Evolutionary conservation across 805 yeast genomes (phyloP), one percentile per base, ranked within the genome.

Genomic region (Kuraishia hungarica): DNA sequence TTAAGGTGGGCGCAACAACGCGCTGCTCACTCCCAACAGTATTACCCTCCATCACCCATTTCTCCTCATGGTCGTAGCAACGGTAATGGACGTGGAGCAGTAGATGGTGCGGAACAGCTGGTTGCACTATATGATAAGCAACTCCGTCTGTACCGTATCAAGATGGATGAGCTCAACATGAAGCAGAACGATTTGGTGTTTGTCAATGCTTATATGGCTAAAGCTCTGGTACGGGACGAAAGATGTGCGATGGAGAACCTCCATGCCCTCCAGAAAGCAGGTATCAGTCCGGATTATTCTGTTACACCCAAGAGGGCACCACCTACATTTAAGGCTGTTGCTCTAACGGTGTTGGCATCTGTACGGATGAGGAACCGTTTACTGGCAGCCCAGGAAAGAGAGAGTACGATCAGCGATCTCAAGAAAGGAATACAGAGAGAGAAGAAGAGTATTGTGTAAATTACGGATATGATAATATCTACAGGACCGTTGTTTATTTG

Each of bases 91-190:
- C 19, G n/a, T 24, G 51, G 24, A 35, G 43, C 43, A 35, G 17
- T 15, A 35, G n/a, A 26, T 10, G 29, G 29, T 26, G 3, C n/a
- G 50, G 28, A 48, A 13, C 35, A 24, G 15, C 19, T n/a, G 43
- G 51, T 29, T 52, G 62, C 58, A 20, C 60, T 71, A 15, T 62
- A 72, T 39, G 72, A 72, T 50, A 69, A 70, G 51, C 80, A 80
- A 62, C 66, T 73, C 57, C 74, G 74, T 39, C 72, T 77, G 55
- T 77, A 74, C 64, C 74, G 69, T 59, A 75, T 81, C 53, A 78
- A 75, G 60, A 67, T 79, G 51, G 73, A 74, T 51, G 82, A 81
- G 55, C 64, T 74, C 53, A 68, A 72, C 52, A 67, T 70, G 49
- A 56, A 61, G 49, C 63, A 66, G 22, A 62, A 67, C 10, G 78